Percentiles rank a stretch among this genome's conserved stretches.
phyloP scores from a whole-genome alignment of 2,329 filamentous ascomycete species.

The Fusarium sp. region DNA sequence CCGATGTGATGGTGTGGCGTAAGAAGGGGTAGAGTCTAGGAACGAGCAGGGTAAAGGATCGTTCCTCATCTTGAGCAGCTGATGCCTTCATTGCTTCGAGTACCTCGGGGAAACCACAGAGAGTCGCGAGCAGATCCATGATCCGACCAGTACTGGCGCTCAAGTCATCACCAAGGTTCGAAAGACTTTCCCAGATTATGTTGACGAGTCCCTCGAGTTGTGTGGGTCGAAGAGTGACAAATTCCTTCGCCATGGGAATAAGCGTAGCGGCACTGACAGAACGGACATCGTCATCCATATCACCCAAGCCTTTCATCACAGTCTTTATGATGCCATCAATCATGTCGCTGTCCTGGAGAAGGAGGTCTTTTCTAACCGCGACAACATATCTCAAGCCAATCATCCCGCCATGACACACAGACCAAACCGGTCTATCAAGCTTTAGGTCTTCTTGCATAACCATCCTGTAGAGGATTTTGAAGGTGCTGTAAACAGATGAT shows the following conservation, averaged over 20 bases:
- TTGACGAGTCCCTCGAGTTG: slow-evolving; percentile 86
- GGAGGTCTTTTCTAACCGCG: slow-evolving; percentile 90
- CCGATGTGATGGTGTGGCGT: slow-evolving; percentile 95
- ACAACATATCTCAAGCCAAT: slow-evolving; percentile 95
- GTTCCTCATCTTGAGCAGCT: slow-evolving; percentile 82
- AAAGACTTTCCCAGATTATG: slow-evolving; percentile 97
- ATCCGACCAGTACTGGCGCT: slow-evolving; percentile 98
- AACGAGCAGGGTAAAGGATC: slow-evolving; percentile 92
- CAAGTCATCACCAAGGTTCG: slow-evolving; percentile 95
- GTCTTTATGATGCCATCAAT: slow-evolving; percentile 93
- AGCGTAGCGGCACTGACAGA: slow-evolving; percentile 97
- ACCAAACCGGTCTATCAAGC: slow-evolving; percentile 83
- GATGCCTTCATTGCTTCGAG: slow-evolving; percentile 94
- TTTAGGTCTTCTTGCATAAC: slow-evolving; percentile 90
- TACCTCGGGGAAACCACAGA: slow-evolving; percentile 94
- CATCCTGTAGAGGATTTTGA: slow-evolving; percentile 85
- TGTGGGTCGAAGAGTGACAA: slow-evolving; percentile 84
- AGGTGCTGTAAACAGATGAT: slow-evolving; percentile 84
- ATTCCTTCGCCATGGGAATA: slow-evolving; percentile 95
- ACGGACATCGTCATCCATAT: slow-evolving; percentile 94
- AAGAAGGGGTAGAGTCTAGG: slow-evolving; percentile 96
- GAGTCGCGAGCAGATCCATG: slow-evolving; percentile 96
- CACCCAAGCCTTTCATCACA: slow-evolving; percentile 93
- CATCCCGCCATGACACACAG: slow-evolving; percentile 98
- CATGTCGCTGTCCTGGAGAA: slow-evolving; percentile 84